phyloP scores from a whole-genome alignment of 1,139 yeast species.

The Magnusiomyces paraingens region DNA sequence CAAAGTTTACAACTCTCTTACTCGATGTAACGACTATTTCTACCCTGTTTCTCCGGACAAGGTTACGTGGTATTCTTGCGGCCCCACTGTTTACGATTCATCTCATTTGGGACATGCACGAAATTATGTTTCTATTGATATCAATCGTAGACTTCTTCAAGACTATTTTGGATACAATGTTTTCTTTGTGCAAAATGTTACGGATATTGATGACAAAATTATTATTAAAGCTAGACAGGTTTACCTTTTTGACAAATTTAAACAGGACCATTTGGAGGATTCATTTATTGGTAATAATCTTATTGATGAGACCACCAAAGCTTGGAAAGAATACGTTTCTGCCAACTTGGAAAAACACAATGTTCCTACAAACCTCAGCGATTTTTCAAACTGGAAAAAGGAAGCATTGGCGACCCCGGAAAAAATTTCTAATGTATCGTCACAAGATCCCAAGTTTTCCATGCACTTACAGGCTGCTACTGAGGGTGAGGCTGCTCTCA shows the following conservation, averaged over 20 bases:
- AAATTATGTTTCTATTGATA: slow-evolving; percentile 90
- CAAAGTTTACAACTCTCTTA: slow-evolving; percentile 70
- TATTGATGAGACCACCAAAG: slow-evolving; percentile 37
- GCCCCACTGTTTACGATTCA: slow-evolving; percentile 97
- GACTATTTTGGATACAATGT: slow-evolving; percentile 89
- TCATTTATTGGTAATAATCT: slow-evolving; percentile 38
- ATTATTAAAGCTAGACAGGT: slow-evolving; percentile 90
- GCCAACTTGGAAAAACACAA: slow-evolving; percentile 48
- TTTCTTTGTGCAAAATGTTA: slow-evolving; percentile 87
- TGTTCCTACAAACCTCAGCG: slow-evolving; percentile 28
- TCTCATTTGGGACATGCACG: slow-evolving; percentile 99
- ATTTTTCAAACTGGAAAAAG: slow-evolving; percentile 48
- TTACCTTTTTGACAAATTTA: slow-evolving; percentile 61
- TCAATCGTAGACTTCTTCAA: slow-evolving; percentile 78
- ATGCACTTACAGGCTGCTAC: slow-evolving; percentile 71
- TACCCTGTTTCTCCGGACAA: slow-evolving; percentile 53
- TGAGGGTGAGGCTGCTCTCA: slow-evolving; percentile 41
- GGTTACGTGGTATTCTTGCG: slow-evolving; percentile 95
- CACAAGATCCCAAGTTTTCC: slow-evolving; percentile 69
- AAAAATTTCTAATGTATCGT: slow-evolving; percentile 46
- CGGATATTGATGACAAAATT: slow-evolving; percentile 96
- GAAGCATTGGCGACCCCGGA: slow-evolving; percentile 26
- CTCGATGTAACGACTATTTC: slow-evolving; percentile 73
- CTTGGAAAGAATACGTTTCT: slow-evolving; percentile 45
- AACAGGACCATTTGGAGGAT: slow-evolving; percentile 27